Evolutionary conservation across 129 eudicot genomes (phyloP).

Genomic region (Heracleum sosnowskyi): DNA sequence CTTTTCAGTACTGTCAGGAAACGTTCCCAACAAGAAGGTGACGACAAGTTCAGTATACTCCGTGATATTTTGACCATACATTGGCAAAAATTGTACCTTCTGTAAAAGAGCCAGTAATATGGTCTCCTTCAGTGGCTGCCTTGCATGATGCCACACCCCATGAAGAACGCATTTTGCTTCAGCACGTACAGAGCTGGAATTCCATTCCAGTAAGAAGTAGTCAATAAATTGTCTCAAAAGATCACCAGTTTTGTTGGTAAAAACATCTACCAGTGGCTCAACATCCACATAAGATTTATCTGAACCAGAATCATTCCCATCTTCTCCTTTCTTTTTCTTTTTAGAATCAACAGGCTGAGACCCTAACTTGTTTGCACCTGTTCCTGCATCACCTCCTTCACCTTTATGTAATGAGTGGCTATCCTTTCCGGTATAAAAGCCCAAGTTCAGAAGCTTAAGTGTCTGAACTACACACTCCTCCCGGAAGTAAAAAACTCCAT

Average conservation of each 20-base stretch:
- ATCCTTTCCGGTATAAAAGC: slow-evolving; percentile 84
- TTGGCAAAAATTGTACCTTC: slow-evolving; percentile 67
- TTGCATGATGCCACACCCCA: slow-evolving; percentile 95
- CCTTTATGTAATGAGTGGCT: slow-evolving; percentile 52
- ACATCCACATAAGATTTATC: slow-evolving; percentile 87
- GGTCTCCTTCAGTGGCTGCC: slow-evolving; percentile 65
- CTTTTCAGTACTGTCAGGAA: slow-evolving; percentile 56
- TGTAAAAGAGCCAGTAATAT: slow-evolving; percentile 66
- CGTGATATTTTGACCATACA: slow-evolving; percentile 90
- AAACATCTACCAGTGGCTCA: slow-evolving; percentile 77
- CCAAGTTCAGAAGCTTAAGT: slow-evolving; percentile 78
- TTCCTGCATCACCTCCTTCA: slow-evolving; percentile 59
- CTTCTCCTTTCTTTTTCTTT: slow-evolving; percentile 96
- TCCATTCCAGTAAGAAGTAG: slow-evolving; percentile 90
- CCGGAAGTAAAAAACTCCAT: slow-evolving; percentile 73
- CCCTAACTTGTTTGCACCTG: slow-evolving; percentile 57
- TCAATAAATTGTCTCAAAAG: slow-evolving; percentile 76
- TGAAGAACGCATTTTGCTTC: slow-evolving; percentile 82
- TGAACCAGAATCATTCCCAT: slow-evolving; percentile 54
- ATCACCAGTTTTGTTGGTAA: slow-evolving; percentile 60
- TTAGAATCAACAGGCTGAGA: slow-evolving; percentile 60
- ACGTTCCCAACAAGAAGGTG: slow-evolving; percentile 66
- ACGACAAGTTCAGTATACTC: slow-evolving; percentile 87
- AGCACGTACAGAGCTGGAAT: slow-evolving; percentile 81
- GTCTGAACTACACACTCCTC: slow-evolving; percentile 89